Evolutionary conservation across 75 land plant species (phyloP).

Genomic region (Isoetes taiwanensis): DNA sequence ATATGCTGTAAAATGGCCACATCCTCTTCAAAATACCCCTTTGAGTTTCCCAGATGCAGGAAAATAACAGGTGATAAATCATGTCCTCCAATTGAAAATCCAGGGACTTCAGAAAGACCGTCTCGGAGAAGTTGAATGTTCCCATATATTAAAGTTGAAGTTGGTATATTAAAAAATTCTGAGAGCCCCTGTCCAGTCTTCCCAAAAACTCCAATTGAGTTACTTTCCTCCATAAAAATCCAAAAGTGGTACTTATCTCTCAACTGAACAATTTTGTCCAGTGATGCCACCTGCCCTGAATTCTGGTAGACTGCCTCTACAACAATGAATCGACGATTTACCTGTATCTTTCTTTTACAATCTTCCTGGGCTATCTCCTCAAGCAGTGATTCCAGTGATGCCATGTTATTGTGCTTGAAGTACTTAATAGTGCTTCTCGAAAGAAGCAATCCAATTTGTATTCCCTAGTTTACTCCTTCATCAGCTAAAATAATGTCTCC

Average conservation of each 20-base stretch:
- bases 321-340: conserved; percentile 79
- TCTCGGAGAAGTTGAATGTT: too few species aligned
- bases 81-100: conserved; percentile 44
- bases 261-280: conserved; percentile 65
- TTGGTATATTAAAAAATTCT: conserved; percentile 66
- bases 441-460: conserved; percentile 87
- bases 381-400: conserved; percentile 37
- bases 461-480: conserved; percentile 94
- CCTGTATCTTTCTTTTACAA: conserved; percentile 44
- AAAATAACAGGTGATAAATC: conserved; percentile 58
- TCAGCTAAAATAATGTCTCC: conserved; percentile 92
- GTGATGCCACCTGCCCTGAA: conserved; percentile 84
- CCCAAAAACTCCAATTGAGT: conserved; percentile 92
- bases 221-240: conserved; percentile 80
- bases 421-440: conserved; percentile 78
- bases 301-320: conserved; percentile 97
- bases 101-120: conserved; percentile 52
- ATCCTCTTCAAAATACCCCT: conserved; percentile 42
- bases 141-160: too few species aligned
- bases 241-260: conserved; percentile 83
- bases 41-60: conserved; percentile 42
- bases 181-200: conserved; percentile 75
- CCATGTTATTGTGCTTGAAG: conserved; percentile 95
- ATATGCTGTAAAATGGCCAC: conserved; percentile 43
- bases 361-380: conserved; percentile 53